Evolutionary conservation across 2,329 filamentous ascomycete species (phyloP).

Genomic region (Ploettnerulaceae sp.): DNA sequence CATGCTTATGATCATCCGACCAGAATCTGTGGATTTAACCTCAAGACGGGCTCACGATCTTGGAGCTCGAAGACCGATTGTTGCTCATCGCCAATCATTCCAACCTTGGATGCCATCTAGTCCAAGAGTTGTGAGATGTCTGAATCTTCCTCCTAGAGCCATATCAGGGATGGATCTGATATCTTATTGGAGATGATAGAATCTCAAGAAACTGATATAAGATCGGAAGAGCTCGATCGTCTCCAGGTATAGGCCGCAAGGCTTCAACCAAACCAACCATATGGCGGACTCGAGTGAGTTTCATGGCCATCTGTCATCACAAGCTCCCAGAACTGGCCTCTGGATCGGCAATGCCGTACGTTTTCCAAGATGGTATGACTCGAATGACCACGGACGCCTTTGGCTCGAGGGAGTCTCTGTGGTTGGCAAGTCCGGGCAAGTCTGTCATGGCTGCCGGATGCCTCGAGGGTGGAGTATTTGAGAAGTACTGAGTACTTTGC

Average conservation of each 20-base stretch:
- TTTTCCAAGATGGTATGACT: constrained; percentile 19
- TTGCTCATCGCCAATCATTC: too few species aligned
- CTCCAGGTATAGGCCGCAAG: constrained; percentile 17
- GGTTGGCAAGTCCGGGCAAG: constrained; percentile 40
- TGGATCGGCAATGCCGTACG: constrained; percentile 22
- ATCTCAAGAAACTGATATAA: background rate
- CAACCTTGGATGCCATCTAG: too few species aligned
- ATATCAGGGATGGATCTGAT: too few species aligned
- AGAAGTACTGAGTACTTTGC: constrained; percentile 21
- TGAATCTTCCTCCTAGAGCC: too few species aligned
- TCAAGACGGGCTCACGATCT: too few species aligned
- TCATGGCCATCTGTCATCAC: constrained; percentile 17
- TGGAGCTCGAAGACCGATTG: too few species aligned
- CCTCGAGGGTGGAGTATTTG: constrained; percentile 14
- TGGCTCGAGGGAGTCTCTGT: constrained; percentile 46
- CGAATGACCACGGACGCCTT: constrained; percentile 36
- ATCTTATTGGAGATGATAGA: constrained; percentile 6
- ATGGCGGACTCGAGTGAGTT: constrained; percentile 18
- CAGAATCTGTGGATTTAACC: too few species aligned
- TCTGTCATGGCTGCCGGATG: constrained; percentile 38
- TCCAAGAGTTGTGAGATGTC: too few species aligned
- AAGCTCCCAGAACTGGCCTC: constrained; percentile 20
- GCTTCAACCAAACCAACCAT: constrained; percentile 24
- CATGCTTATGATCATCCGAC: too few species aligned
- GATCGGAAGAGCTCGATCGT: background rate